Evolutionary conservation across 768 basidiomycete genomes (phyloP), one percentile per base, ranked within the genome.

Genomic region (Lactarius vividus): DNA sequence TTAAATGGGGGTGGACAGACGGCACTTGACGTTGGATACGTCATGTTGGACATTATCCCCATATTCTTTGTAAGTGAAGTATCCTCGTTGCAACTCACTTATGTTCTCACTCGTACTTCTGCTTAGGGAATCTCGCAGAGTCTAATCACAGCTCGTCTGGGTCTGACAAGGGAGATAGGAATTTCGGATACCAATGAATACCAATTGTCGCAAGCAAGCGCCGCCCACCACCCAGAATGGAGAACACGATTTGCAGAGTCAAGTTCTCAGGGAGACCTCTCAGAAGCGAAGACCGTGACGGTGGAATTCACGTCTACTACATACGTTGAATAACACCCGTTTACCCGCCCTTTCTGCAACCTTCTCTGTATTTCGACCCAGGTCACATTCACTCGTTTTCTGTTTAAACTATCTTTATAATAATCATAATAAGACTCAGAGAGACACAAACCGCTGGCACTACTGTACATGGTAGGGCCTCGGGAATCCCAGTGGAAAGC

Each of bases 61-160:
- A 37, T 60, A 23, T 65, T 65, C 53, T 65, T 65, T 13, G 64
- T 60, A 60, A 56, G 64, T 39, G 23, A 33, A 40, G 16, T 31
- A 5, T 37, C 13, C 5, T 42, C 16, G 11, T 26, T 1, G n/a
- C 8, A 3, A 9, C 8, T 29, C 33, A 49, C 2, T 28, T 10
- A 35, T 20, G 26, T 9, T 31, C 40, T 31, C 20, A 55, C 31
- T 40, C n/a, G n/a, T n/a, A n/a, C 10, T 33, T 54, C 15, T 15
- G 26, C 26, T 57, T 56, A 73, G 72, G 73, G 71, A 7, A 71
- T 74, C 33, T 74, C 73, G 8, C 73, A 74, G 54, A 64, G 68
- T 54, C 67, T 74, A 54, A 72, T 72, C 61, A 71, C 70, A 33
- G 70, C 68, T 18, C 72, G 69, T 40, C 63, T 73, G 54, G 72